Conservation (phyloP, 257 asterid genomes). For the Datura wrightii region DNA sequence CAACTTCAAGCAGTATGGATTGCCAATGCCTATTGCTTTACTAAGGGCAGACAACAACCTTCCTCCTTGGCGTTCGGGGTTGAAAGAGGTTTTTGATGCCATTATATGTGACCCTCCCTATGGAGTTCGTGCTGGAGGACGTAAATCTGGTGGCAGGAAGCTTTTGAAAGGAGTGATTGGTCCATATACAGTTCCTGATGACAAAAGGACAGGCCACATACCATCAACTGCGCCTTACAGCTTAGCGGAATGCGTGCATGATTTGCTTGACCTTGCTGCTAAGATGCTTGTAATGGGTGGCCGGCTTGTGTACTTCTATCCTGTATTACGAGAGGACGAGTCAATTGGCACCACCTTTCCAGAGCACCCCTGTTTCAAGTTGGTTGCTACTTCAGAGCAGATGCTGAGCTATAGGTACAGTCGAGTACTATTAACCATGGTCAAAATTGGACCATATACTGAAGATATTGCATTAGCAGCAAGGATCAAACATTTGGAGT, state of each 20-base stretch:
- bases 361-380: conserved; percentile 86
- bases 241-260: conserved; percentile 95
- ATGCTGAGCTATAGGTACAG: conserved; percentile 93
- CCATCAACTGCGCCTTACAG: conserved; percentile 98
- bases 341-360: conserved; percentile 68
- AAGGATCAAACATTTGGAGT: conserved; percentile 67
- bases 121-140: conserved; percentile 99
- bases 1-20: conserved; percentile 89
- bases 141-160: conserved; percentile 99
- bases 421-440: conserved; percentile 77
- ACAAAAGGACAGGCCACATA: conserved; percentile 86
- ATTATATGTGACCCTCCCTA: conserved; percentile 98
- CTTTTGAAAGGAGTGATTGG: conserved; percentile 81
- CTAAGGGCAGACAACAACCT: conserved; percentile 96
- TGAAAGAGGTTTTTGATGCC: conserved; percentile 92
- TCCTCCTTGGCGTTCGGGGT: conserved; percentile 95
- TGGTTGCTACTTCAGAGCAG: conserved; percentile 77
- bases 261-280: conserved; percentile 91
- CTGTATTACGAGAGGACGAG: conserved; percentile 74
- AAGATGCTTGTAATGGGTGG: conserved; percentile 91
- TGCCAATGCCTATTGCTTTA: conserved; percentile 82
- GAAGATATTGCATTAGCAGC: conserved; percentile 77
- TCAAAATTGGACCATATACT: conserved; percentile 65
- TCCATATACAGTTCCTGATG: conserved; percentile 92
- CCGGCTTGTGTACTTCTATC: conserved; percentile 94